Conservation (phyloP, 1,139 yeast species). For the Spencermartinsiella ligniputridi region DNA sequence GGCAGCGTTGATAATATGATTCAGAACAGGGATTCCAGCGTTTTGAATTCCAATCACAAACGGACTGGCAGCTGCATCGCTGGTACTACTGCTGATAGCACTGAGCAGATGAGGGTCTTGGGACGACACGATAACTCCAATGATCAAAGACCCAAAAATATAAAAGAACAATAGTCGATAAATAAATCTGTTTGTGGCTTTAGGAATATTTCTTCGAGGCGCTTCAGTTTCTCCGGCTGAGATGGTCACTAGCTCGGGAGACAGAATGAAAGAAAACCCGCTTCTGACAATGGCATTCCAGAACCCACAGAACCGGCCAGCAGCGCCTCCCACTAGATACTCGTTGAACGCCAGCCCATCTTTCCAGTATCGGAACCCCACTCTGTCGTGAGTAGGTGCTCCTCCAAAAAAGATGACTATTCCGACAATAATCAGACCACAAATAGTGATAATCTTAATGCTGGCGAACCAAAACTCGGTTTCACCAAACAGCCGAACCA, state of each 20-base stretch:
- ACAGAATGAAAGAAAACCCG: slow-evolving; percentile 50
- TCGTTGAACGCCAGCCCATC: slow-evolving; percentile 63
- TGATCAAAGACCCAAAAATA: slow-evolving; percentile 48
- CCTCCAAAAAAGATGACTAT: slow-evolving; percentile 72
- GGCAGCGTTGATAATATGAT: slow-evolving; percentile 63
- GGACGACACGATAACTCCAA: slow-evolving; percentile 58
- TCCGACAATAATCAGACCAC: slow-evolving; percentile 66
- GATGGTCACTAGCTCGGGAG: slow-evolving; percentile 70
- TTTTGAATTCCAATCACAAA: slow-evolving; percentile 57
- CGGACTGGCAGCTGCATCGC: slow-evolving; percentile 57
- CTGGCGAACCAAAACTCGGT: slow-evolving; percentile 65
- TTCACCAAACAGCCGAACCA: slow-evolving; percentile 64
- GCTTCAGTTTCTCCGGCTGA: slow-evolving; percentile 73
- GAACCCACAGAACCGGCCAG: slow-evolving; percentile 56
- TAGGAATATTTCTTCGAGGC: slow-evolving; percentile 59
- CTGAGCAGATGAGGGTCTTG: slow-evolving; percentile 40
- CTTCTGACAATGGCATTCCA: slow-evolving; percentile 60
- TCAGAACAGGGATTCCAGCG: slow-evolving; percentile 52
- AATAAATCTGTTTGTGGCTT: slow-evolving; percentile 57
- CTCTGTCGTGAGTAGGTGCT: slow-evolving; percentile 57
- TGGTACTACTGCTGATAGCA: slow-evolving; percentile 42
- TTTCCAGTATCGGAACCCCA: slow-evolving; percentile 65
- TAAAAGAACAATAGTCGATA: slow-evolving; percentile 59
- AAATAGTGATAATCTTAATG: slow-evolving; percentile 62
- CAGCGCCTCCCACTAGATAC: slow-evolving; percentile 42